Evolutionary conservation across 2,329 filamentous ascomycete genomes (phyloP), one percentile per base, ranked within the genome.

Genomic region (Phaeosphaeria sp.): DNA sequence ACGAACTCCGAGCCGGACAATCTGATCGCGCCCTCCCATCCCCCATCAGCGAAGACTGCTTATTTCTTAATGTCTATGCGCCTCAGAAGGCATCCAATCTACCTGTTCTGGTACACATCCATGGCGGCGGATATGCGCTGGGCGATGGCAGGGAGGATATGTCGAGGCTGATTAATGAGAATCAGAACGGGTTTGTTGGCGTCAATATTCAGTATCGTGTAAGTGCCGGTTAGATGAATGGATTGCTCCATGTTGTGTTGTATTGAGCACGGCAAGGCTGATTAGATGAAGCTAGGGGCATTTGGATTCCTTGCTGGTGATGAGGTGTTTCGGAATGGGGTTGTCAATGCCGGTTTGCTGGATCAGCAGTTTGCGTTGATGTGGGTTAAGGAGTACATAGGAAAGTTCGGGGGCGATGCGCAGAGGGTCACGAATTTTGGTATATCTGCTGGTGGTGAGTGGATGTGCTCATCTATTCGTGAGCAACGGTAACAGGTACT

Each of bases 141-240:
- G 80, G 73, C 25, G 68, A 71, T 61, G 81, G 76, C 0, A 60
- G 60, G 4, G 64, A 77, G 36, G 79, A 82, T 50, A 55, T 80
- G 6, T 71, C 71, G 10, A 30, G 67, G 0, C 66, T 81, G 13
- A 81, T 84, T 44, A 80, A 80, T 30, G 77, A 77, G 0, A 83
- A 82, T 54, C 70, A 77, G 13, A 80, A 83, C 55, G 72, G 69
- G 3, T 84, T 85, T 51, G 68, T 85, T 30, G 76, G 69, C 5
- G 80, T 85, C 17, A 71, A 77, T 3, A 82, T 85, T 44, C 81
- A 85, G 59, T 85, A 85, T 60, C 68, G 83, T 21, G 77, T 82
- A 64, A 49, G 46, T 33, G 2, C 4, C 7, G 13, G 20, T 6
- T 5, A n/a, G 15, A 7, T 3, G 20, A 15, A 10, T 47, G 20